Evolutionary conservation across 768 basidiomycete species (phyloP), one percentile per base, ranked within the genome.

Genomic region (Russula vinacea): DNA sequence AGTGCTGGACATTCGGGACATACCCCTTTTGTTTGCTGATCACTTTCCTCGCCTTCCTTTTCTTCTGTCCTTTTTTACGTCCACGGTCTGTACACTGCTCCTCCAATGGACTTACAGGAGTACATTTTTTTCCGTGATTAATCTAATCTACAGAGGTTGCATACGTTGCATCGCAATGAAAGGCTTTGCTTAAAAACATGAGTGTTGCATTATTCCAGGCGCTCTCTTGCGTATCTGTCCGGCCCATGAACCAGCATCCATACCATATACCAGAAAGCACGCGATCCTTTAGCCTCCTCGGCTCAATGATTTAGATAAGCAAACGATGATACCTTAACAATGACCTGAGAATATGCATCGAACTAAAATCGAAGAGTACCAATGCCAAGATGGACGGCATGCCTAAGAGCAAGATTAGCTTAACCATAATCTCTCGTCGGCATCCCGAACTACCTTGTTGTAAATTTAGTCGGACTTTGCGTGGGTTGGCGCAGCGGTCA

Each of bases 1-100:
- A 83, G 81, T 73, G 73, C 60, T 22, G 59, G 58, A 59, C 44
- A 13, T 55, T 54, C 16, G n/a, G 24, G n/a, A 42, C 59, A 19
- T 22, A 22, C 22, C 14, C 29, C 9, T 55, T 44, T 60, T 22
- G 33, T 62, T 50, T 65, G 59, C 59, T 65, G 64, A 42, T 61
- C 24, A 33, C 40, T 51, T n/a, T 65, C 33, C 54, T 29, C 39
- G 32, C 24, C 29, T 11, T 13, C 22, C 35, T 4, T 17, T 14
- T 52, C 11, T 22, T 47, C 11, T 24, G 5, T 29, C 10, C 55
- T 4, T 22, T 62, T 29, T 29, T 42, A 14, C 19, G 14, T 42
- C 24, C 35, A 16, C 47, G 37, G 55, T 56, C 22, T 51, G 39
- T 51, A 57, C 51, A 33, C n/a, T 50, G 24, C 39, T 49, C 24